Base-by-base conservation (phyloP, 1,284 basidiomycete genomes). In the Microbotryum scabiosae region DNA sequence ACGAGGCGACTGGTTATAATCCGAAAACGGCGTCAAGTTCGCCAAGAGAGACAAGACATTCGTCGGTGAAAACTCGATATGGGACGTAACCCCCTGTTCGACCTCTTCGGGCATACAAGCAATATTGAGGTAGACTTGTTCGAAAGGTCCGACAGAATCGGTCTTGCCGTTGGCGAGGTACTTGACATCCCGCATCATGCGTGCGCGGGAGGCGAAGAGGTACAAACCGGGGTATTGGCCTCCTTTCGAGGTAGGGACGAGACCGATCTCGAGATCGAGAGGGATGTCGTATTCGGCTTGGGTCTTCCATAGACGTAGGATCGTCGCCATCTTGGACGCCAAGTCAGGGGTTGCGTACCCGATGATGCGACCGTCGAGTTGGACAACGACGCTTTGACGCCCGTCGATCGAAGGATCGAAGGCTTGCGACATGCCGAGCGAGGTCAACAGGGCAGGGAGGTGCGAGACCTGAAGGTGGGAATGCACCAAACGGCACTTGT, bases 101-200 rank as follows among this genome's bases (percentile, higher is more conserved):
- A 97, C 85, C 75, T 97, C 96, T 69, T 87, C 86, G 5, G 85
- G 85, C 58, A 84, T 89, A 73, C 91, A 88, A 0, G 96, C 94
- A 72, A 99, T 89, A 74, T 99, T 90, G 88, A 98, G 93, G 76
- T 98, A 99, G 12, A 98, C 96, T 77, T 99, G 96, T 77, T 99
- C 96, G 70, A 98, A 99, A 2, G 94, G 84, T 3, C 96, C 96
- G 55, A 98, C 82, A 74, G 89, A 88, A 75, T 99, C 96, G 68
- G 87, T 82, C 68, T 83, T 82, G 57, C 85, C 86, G 74, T 97
- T 98, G 63, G 81, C 78, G 50, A 98, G 77, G 75, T 88, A 93
- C 71, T 88, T 91, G 63, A 98, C 96, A 4, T 97, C 94, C 51
- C 96, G 83, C 94, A 99, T 97, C 92, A 99, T 97, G 63, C 96